Conservation (phyloP, 148 eudicot species). For the Silene uniflora region DNA sequence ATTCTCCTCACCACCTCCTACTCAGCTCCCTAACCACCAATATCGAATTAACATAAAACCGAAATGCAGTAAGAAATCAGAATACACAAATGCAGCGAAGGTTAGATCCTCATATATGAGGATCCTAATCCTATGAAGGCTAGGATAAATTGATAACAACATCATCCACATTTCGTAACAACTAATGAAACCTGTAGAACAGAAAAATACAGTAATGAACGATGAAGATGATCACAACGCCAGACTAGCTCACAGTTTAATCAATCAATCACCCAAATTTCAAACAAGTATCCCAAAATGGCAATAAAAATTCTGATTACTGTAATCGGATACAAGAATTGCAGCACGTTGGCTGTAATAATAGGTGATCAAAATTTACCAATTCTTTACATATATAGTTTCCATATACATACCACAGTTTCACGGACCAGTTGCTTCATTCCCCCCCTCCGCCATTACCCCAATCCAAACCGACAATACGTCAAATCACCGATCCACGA, state of each 20-base stretch:
- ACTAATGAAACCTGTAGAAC: neutral
- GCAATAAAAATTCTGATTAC: neutral
- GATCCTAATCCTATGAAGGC: too few species aligned
- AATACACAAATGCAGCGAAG: too few species aligned
- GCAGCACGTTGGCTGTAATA: slow-evolving; percentile 3
- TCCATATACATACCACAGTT: slow-evolving; percentile 12
- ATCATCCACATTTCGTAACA: too few species aligned
- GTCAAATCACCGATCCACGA: neutral
- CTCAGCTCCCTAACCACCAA: too few species aligned
- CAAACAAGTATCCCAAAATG: neutral
- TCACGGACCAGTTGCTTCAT: slow-evolving; percentile 13
- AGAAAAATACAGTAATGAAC: neutral
- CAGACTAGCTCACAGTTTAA: neutral
- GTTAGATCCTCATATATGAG: too few species aligned
- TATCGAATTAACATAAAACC: too few species aligned
- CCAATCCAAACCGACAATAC: neutral
- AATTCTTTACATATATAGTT: neutral
- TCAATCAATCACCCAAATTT: neutral
- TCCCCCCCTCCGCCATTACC: neutral
- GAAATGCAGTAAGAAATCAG: too few species aligned
- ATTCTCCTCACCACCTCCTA: too few species aligned
- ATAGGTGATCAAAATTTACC: slow-evolving; percentile 7
- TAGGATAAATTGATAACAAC: too few species aligned
- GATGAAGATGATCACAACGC: neutral
- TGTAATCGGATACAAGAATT: neutral